A percentile compares a stretch with the other conserved stretches of the same genome.
These are phyloP conservation scores for Brassica carinata DNA, from an alignment of 345 rosid species.

Conservation along the genomic window DNA sequence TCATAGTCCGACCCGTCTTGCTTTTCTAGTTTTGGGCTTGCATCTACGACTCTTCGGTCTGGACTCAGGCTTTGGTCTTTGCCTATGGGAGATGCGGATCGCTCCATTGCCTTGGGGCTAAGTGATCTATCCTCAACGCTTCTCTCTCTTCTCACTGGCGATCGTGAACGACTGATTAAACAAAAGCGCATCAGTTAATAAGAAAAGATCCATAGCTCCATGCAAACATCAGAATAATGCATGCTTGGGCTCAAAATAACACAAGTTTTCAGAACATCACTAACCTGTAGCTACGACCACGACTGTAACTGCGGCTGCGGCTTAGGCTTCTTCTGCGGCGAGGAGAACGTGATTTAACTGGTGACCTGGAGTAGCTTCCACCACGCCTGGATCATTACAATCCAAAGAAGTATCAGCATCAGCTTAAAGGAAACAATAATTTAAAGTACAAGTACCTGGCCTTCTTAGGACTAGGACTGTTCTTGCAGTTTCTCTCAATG, in stretches of 20 bases:
- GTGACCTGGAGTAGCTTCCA: slow-evolving; percentile 76
- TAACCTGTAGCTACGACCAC: slow-evolving; percentile 85
- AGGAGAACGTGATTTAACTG: slow-evolving; percentile 55
- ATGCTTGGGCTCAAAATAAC: too few species aligned
- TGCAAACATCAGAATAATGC: not conserved
- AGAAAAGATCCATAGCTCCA: not conserved
- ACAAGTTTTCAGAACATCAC: too few species aligned
- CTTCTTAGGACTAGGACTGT: slow-evolving; percentile 72
- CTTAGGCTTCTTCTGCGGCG: slow-evolving; percentile 73
- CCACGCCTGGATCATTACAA: slow-evolving; percentile 45
- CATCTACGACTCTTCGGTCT: slow-evolving; percentile 44
- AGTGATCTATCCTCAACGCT: slow-evolving; percentile 42
- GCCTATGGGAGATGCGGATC: slow-evolving; percentile 49
- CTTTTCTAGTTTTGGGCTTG: slow-evolving; percentile 35
- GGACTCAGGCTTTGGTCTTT: slow-evolving; percentile 61
- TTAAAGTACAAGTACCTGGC: slow-evolving; percentile 42
- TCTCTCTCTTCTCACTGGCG: slow-evolving; percentile 67
- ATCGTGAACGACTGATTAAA: slow-evolving; percentile 64
- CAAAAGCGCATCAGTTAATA: not conserved
- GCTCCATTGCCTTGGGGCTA: slow-evolving; percentile 47
- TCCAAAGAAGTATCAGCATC: slow-evolving; percentile 20
- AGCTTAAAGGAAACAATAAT: not conserved
- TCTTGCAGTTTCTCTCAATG: slow-evolving; percentile 90
- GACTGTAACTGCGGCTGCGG: slow-evolving; percentile 79
- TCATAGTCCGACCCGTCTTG: slow-evolving; percentile 54